Base-by-base conservation (phyloP, 2,329 filamentous ascomycete genomes). In the Xylariaceae sp. region DNA sequence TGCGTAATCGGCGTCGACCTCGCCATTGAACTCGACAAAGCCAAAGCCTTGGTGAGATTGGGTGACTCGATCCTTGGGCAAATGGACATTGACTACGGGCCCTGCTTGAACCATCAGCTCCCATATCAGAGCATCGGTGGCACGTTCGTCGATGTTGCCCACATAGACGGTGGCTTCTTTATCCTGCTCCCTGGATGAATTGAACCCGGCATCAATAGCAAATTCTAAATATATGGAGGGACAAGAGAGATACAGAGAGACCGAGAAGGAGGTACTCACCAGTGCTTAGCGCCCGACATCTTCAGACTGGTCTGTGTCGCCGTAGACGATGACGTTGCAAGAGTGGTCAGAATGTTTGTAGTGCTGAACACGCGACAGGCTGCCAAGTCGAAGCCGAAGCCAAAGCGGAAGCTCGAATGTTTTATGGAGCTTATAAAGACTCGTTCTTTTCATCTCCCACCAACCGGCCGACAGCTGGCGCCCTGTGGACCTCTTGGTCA, bases 91-190 rank as follows among this genome's bases (percentile, higher is more conserved):
- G 70, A 96, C 91, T 67, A 99, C 95, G 65, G 93, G 92, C 50
- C 94, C 94, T 72, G 92, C 92, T 78, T 99, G 94, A 50, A 97
- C 86, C 92, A 97, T 97, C 67, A 99, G 82, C 79, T 99, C 94
- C 87, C 94, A 97, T 63, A 99, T 86, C 64, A 96, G 83, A 65
- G 88, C 87, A 70, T 96, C 91, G 40, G 88, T 88, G 62, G 94
- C 90, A 72, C 94, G 91, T 79, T 99, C 94, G 77, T 99, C 94
- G 68, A 99, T 91, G 73, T 97, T 97, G 70, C 94, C 94, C 64
- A 97, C 91, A 74, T 99, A 99, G 72, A 97, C 90, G 35, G 94
- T 97, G 64, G 92, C 92, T 76, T 97, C 93, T 75, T 97, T 97
- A 75, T 97, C 93, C 79, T 97, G 93, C 72, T 97, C 91, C 90